Base-by-base conservation (phyloP, 495 filamentous ascomycete genomes). In the Xylaria sp. region DNA sequence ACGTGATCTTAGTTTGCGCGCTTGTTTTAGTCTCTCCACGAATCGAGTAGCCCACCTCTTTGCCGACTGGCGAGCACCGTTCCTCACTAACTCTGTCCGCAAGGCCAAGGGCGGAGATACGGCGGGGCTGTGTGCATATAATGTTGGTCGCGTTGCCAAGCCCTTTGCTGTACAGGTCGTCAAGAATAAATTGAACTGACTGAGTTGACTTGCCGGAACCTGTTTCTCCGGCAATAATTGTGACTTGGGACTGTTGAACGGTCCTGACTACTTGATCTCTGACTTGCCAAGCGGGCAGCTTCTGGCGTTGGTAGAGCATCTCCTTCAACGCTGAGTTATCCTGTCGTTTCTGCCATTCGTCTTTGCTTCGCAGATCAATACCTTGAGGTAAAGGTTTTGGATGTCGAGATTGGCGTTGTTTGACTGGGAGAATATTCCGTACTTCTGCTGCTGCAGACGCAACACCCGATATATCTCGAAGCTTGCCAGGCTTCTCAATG, bases 151-250 rank as follows among this genome's bases (percentile, higher is more conserved):
- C 85, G 5, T 85, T 88, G 11, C 96, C 96, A 17, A 96, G 83
- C 17, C 89, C 86, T 31, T 87, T 86, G 73, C 88, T 82, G 75
- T 98, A 97, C 76, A 99, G 84, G 74, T 98, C 93, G 75, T 99
- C 96, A 8, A 99, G 84, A 29, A 99, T 85, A 79, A 98, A 99
- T 78, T 99, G 96, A 5, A 98, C 96, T 15, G 93, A 93, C 79
- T 99, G 96, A 0, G 96, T 99, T 67, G 94, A 97, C 79, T 99
- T 99, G 75, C 96, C 96, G 53, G 93, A 97, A 66, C 96, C 96
- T 8, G 96, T 99, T 81, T 98, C 96, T 73, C 96, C 96, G 35
- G 94, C 95, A 64, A 99, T 97, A 72, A 99, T 98, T 5, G 92
- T 95, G 26, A 98, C 93, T 79, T 97, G 94, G 76, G 93, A 88